These are phyloP conservation scores for Phytophthora megakarya DNA, from an alignment of 352 stramenopile species.

Conservation along the genomic window DNA sequence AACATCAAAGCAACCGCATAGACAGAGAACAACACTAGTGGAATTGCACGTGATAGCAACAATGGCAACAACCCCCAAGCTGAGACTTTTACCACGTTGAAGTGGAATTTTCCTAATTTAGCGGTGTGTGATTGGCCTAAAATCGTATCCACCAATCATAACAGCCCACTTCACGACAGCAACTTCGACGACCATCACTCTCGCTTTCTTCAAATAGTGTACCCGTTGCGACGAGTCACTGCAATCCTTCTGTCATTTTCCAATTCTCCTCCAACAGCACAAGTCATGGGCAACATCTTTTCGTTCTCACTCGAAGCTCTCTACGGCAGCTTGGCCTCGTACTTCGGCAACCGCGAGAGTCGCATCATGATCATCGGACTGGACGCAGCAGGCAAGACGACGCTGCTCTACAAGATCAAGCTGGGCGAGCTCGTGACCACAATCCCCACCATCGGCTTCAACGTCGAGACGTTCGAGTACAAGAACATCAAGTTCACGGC, in stretches of 20 bases:
- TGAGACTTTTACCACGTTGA: background rate
- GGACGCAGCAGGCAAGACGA: conserved; percentile 97
- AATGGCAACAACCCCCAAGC: no score
- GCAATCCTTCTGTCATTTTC: conserved; percentile 17
- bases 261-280: conserved; percentile 2
- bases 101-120: conserved; percentile 10
- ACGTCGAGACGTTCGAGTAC: conserved; percentile 81
- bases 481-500: conserved; percentile 77
- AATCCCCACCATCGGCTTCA: conserved; percentile 88
- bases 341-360: conserved; percentile 43
- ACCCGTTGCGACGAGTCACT: background rate
- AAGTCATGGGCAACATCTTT: conserved; percentile 55
- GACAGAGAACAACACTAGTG: no score
- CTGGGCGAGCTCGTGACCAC: conserved; percentile 71
- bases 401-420: conserved; percentile 93
- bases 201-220: conserved; percentile 13
- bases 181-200: conserved; percentile 25
- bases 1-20: no score
- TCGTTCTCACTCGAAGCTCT: conserved; percentile 42
- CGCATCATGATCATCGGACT: conserved; percentile 91
- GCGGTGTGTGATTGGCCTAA: background rate
- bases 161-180: conserved; percentile 21
- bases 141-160: conserved; percentile 22
- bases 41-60: no score
- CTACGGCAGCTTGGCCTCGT: conserved; percentile 37